Evolutionary conservation across 2,329 filamentous ascomycete species (phyloP), one percentile per base, ranked within the genome.

Genomic region (Fusarium coffeatum): DNA sequence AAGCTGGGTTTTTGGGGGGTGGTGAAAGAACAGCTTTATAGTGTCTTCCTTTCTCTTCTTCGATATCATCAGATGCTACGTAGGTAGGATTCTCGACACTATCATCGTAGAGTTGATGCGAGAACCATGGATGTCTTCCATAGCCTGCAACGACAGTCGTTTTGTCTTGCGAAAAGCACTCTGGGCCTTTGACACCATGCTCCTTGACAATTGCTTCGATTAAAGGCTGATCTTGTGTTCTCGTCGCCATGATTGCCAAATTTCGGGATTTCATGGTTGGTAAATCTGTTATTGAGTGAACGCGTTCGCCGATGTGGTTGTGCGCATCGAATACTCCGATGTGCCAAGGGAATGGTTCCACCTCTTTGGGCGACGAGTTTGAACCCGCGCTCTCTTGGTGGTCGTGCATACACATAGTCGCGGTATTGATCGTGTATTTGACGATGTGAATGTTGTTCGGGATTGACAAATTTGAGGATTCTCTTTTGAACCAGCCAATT

Each of bases 281-380:
- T 1, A 76, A 16, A 0, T 70, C 42, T 0, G 53, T 28, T 2
- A 72, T 5, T 0, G 74, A 68, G 1, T 56, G 25, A 0, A 59
- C 46, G 2, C 73, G 10, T 13, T 76, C 74, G 0, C 66, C 72
- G 1, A 75, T 56, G 15, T 76, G 74, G 16, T 73, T 75, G 9
- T 76, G 74, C 0, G 60, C 74, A 56, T 82, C 78, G 55, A 84
- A 85, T 0, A 65, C 67, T 2, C 72, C 71, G 0, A 75, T 5
- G 12, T 69, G 65, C 73, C 74, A 76, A 0, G 74, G 74, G 3
- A 76, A 76, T 3, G 63, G 47, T 2, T 68, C 69, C 34, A 49
- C 8, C 16, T 65, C 32, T 12, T 51, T 15, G 3, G 23, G 40
- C 3, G 48, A 23, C 42, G 59, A 55, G 15, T 64, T 51, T 18